Base-by-base conservation (phyloP, 257 asterid genomes). In the Solanum pimpinellifolium region DNA sequence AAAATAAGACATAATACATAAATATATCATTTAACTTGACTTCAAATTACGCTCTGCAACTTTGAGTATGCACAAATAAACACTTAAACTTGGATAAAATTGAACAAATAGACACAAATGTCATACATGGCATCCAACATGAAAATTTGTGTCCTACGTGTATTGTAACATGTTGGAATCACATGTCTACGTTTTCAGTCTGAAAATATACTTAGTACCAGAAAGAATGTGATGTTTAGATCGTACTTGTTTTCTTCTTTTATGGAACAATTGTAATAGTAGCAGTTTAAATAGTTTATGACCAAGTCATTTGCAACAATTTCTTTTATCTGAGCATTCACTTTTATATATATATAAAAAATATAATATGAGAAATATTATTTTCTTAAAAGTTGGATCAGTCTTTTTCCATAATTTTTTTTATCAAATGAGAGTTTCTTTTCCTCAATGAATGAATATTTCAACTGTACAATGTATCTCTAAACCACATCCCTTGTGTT, bases 381-480 rank as follows among this genome's bases (percentile, higher is more conserved):
- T 69, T 29, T 29, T 69, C 11, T 69, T 14, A 15, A 20, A 56
- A 29, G 27, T 15, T 47, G 68, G 16, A 47, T 8, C 42, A 46
- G 62, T 44, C 62, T 16, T 44, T 23, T 39, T 20, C 56, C 15
- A 42, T 1, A 15, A 2, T 37, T 18, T 72, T 37, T 18, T 72
- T 74, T 35, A 76, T 76, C 13, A 42, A n/a, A 76, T 42, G 37
- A 76, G 37, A 76, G 69, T 85, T 85, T 33, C 11, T 68, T 68
- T 39, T 68, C 66, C 82, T 41, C 82, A 68, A 68, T 68, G 47
- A 85, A 85, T 85, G 87, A 85, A 92, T 90, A 89, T 90, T 89
- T 91, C 60, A 89, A 87, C 96, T 94, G 93, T 95, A 95, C 95
- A 94, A 66, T 76, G 86, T 88, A 66, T 44, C 52, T 86, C 73